Evolutionary conservation across 306 rosid genomes (phyloP).

Genomic region (Cicer bijugum): DNA sequence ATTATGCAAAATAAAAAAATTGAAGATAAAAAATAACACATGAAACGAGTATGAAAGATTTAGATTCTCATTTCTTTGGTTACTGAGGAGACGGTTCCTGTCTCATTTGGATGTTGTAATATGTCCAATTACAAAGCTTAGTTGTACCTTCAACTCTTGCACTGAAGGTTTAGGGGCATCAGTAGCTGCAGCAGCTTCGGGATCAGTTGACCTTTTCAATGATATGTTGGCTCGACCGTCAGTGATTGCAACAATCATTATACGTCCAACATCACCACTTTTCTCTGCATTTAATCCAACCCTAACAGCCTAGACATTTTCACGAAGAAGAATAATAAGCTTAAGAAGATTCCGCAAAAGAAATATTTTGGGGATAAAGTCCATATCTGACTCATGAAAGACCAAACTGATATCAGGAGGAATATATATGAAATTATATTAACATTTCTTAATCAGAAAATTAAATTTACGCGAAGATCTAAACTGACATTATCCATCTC

Average conservation of each 20-base stretch:
- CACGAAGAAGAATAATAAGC: conserved; percentile 44
- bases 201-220: conserved; percentile 85
- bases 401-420: conserved; percentile 8
- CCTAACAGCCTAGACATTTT: conserved; percentile 76
- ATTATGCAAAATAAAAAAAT: neutral
- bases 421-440: conserved; percentile 17
- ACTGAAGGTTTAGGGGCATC: conserved; percentile 85
- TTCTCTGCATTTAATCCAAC: conserved; percentile 98
- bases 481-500: conserved; percentile 25
- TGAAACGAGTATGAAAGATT: neutral
- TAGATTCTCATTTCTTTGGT: conserved; percentile 20
- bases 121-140: conserved; percentile 37
- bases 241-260: conserved; percentile 95
- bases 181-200: conserved; percentile 65
- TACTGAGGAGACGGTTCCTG: conserved; percentile 24
- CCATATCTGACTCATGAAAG: conserved; percentile 34
- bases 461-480: conserved; percentile 14
- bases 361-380: conserved; percentile 27
- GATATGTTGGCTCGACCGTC: conserved; percentile 99
- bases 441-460: conserved; percentile 25
- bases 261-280: conserved; percentile 94
- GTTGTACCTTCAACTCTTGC: conserved; percentile 81
- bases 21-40: neutral
- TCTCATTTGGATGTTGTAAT: neutral
- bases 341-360: conserved; percentile 25